Base-by-base conservation (phyloP, 352 stramenopile genomes). In the Discostella stelligera region DNA sequence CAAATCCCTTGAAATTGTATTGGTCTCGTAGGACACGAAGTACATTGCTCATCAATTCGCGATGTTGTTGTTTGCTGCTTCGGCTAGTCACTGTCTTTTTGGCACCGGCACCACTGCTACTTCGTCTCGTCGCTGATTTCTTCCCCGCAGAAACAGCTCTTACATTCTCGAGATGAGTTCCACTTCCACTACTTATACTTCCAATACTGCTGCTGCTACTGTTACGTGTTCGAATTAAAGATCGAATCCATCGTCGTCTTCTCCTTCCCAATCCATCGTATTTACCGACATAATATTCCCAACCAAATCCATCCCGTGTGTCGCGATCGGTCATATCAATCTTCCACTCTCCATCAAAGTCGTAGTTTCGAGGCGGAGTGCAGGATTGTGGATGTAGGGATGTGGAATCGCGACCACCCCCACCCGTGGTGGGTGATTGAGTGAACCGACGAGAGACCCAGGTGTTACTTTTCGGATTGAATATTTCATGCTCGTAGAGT, bases 1-100 rank as follows among this genome's bases (percentile, higher is more conserved):
- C 80, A 30, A 86, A 87, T 27, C 86, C 86, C 73, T 90, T 90
- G 62, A 90, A 92, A 48, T 85, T 90, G 41, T 74, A 92, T 62
- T 86, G 71, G 56, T 89, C 74, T 30, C 52, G 56, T 5, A 89
- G 61, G 3, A 39, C 27, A 27, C 41, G 48, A 21, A 72, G 21
- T 39, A 69, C 4, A 50, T n/a, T 65, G 52, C 14, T 30, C 10
- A 50, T 32, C 44, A 66, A n/a, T 46, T 39, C n/a, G 58, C 20
- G 16, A 32, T 37, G 41, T 25, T 44, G 16, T 23, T 58, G n/a
- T 23, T 0, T 27, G 20, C 8, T 37, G 7, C 37, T 14, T 44
- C 7, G 37, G 11, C 9, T 48, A 16, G 25, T 41, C 3, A 30
- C 37, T 18, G 61, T 20, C 48, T 62, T 46, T 14, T 48, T 77